Base-by-base conservation (phyloP, 1,284 basidiomycete species). In the Coriolopsis trogii region DNA sequence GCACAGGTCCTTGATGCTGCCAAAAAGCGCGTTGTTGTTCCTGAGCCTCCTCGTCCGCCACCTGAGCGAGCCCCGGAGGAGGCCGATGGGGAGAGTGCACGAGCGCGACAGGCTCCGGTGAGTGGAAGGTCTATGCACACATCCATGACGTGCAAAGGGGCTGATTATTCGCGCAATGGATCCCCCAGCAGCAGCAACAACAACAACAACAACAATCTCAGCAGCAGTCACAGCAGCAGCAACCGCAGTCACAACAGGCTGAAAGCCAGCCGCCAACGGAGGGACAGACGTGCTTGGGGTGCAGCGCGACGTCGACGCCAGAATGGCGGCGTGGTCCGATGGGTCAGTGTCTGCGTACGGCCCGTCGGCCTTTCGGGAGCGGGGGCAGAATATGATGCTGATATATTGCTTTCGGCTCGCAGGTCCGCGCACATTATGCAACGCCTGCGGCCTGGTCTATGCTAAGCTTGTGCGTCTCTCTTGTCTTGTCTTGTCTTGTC, bases 291-390 rank as follows among this genome's bases (percentile, higher is more conserved):
- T 91, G 89, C 68, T 73, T 89, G 26, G 89, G 87, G 25, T 91
- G 89, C 70, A 78, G 74, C 60, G 89, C 89, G 52, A 91, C 89
- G n/a, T 85, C 88, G 48, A 91, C 89, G 51, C 89, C 89, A 5
- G 89, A 91, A 73, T 91, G 89, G 89, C 75, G 89, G 49, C 71
- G 89, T 59, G 89, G 89, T 1, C 89, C 89, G 13, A 69, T 91
- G 71, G 89, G 88, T 90, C 64, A 67, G 77, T 72, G 20, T 55
- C 37, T 21, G 53, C 71, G 87, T n/a, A 58, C 89, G 89, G 3
- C 23, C 30, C 33, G 25, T 23, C 26, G 41, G 34, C 34, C n/a
- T n/a, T n/a, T n/a, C n/a, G n/a, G n/a, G n/a, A n/a, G n/a, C n/a
- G n/a, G n/a, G n/a, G 16, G 16, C 53, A 36, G 15, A 48, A 15